These are phyloP conservation scores for Penicillium sp. DNA, from an alignment of 2,329 filamentous ascomycete species.

Conservation along the genomic window DNA sequence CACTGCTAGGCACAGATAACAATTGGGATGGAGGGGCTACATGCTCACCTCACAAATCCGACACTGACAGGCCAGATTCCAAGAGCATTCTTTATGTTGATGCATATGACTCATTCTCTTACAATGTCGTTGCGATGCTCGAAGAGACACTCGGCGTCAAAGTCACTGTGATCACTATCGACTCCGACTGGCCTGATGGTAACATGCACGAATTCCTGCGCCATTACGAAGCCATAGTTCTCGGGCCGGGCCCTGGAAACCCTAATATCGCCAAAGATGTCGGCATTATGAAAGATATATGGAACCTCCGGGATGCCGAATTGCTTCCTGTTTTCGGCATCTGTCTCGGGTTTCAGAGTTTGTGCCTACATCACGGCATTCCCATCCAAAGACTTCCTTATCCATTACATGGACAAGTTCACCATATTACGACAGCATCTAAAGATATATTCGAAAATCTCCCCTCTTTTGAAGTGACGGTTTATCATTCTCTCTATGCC, in stretches of 20 bases:
- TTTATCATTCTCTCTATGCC: conserved; percentile 71
- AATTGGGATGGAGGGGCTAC: conserved; percentile 22
- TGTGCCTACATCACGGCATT: conserved; percentile 71
- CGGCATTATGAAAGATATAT: conserved; percentile 78
- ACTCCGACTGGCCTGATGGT: conserved; percentile 51
- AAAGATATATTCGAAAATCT: conserved; percentile 69
- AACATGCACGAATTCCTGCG: conserved; percentile 55
- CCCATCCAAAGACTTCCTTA: conserved; percentile 68
- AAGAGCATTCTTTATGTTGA: conserved; percentile 80
- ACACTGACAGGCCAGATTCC: neutral
- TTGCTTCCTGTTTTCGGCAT: conserved; percentile 82
- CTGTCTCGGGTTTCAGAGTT: conserved; percentile 85
- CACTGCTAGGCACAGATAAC: conserved; percentile 28
- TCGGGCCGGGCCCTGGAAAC: conserved; percentile 87
- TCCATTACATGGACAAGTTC: conserved; percentile 82
- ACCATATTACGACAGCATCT: conserved; percentile 63
- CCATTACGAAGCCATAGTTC: conserved; percentile 81
- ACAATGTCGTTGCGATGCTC: conserved; percentile 87
- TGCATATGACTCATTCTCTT: conserved; percentile 95
- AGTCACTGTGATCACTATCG: conserved; percentile 75
- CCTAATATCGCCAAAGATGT: conserved; percentile 75
- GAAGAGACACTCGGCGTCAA: conserved; percentile 69
- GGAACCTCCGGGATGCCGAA: conserved; percentile 64
- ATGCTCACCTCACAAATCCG: conserved; percentile 1
- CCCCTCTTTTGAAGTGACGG: conserved; percentile 67